Conservation (phyloP, 805 yeast species). For the Ogataea philodendri region DNA sequence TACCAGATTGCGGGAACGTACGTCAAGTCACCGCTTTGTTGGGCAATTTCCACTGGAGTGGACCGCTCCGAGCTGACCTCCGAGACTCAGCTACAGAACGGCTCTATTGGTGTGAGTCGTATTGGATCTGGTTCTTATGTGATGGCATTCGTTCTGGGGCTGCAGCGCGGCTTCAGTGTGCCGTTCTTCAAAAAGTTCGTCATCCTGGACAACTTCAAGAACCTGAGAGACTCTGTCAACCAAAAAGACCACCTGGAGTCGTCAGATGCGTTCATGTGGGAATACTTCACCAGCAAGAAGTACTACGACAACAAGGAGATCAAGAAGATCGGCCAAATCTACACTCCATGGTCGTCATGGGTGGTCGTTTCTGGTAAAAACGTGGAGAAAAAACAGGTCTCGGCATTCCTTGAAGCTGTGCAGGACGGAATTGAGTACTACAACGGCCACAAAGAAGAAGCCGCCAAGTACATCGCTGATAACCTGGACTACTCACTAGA, state of each 20-base stretch:
- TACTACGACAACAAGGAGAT: constrained; percentile 80
- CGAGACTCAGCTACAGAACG: constrained; percentile 52
- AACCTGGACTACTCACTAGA: constrained; percentile 73
- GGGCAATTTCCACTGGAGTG: constrained; percentile 85
- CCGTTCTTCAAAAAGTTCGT: constrained; percentile 56
- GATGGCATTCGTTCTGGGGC: constrained; percentile 82
- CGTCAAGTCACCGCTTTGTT: constrained; percentile 80
- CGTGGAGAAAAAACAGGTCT: constrained; percentile 31
- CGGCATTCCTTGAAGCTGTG: constrained; percentile 50
- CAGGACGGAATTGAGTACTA: constrained; percentile 70
- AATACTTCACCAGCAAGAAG: constrained; percentile 81
- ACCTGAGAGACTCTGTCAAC: constrained; percentile 79
- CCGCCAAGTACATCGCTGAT: constrained; percentile 58
- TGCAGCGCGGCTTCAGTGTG: constrained; percentile 50
- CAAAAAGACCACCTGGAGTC: constrained; percentile 41
- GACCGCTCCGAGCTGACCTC: constrained; percentile 53
- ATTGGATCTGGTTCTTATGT: constrained; percentile 91
- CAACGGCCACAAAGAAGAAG: constrained; percentile 56
- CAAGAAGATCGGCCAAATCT: constrained; percentile 80
- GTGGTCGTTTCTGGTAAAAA: constrained; percentile 57
- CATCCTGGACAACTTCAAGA: constrained; percentile 64
- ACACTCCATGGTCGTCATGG: constrained; percentile 98
- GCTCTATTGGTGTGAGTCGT: constrained; percentile 74
- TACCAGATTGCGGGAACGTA: constrained; percentile 78
- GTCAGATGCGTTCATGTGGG: constrained; percentile 95